phyloP scores from a whole-genome alignment of 169 alveolate species.

The Cryptosporidium meleagridis region DNA sequence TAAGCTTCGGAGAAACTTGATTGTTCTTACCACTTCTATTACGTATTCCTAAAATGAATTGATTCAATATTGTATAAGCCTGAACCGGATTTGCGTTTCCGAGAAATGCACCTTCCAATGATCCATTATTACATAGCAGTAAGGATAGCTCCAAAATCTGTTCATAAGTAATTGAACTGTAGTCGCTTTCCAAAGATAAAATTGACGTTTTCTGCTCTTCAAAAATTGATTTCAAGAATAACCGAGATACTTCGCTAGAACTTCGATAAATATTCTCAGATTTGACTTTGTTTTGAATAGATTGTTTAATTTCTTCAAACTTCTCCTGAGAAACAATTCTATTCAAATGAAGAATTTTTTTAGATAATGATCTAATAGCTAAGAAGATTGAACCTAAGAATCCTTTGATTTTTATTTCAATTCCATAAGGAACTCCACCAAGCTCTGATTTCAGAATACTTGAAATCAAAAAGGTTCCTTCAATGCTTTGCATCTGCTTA shows the following conservation, averaged over 20 bases:
- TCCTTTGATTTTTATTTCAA: constrained; percentile 32
- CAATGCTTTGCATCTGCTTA: background rate
- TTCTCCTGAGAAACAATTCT: background rate
- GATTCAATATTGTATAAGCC: constrained; percentile 12
- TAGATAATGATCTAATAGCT: constrained; percentile 4
- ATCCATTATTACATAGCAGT: constrained; percentile 12
- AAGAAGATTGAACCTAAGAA: constrained; percentile 18
- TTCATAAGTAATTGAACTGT: background rate
- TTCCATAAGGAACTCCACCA: constrained; percentile 40
- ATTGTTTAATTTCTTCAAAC: background rate
- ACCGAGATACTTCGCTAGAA: background rate
- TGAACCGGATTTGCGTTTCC: constrained; percentile 25
- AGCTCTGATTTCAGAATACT: constrained; percentile 12
- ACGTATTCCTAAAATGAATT: background rate
- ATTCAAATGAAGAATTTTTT: background rate
- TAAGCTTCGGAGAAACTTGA: background rate
- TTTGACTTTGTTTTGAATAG: background rate
- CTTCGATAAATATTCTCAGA: constrained; percentile 9
- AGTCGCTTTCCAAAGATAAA: background rate
- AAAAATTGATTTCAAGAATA: background rate
- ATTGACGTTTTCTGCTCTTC: constrained; percentile 8
- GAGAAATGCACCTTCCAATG: constrained; percentile 26
- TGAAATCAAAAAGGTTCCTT: background rate
- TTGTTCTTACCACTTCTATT: background rate
- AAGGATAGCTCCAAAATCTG: constrained; percentile 24